Evolutionary conservation across 768 basidiomycete species (phyloP).

Genomic region (Suillus discolor): DNA sequence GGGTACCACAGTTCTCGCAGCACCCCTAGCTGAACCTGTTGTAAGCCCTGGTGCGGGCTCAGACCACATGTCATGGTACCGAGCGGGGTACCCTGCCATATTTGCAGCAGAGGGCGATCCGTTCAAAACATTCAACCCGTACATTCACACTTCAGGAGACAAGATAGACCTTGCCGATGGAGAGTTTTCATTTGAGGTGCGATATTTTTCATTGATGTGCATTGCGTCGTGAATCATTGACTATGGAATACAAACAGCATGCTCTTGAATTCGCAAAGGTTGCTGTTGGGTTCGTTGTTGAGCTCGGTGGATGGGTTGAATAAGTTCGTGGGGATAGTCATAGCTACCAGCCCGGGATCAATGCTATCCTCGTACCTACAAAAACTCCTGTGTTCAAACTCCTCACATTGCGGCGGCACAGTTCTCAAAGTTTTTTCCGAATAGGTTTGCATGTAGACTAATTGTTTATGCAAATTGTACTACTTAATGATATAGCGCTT

Average conservation of each 20-base stretch:
- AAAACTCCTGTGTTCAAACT: not conserved
- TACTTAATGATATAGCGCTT: no score
- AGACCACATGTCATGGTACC: constrained; percentile 51
- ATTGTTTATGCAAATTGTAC: no score
- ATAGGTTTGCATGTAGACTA: no score
- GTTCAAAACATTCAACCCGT: constrained; percentile 43
- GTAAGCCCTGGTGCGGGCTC: constrained; percentile 44
- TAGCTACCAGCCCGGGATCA: not conserved
- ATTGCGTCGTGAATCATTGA: not conserved
- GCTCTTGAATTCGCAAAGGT: constrained; percentile 64
- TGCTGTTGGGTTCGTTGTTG: constrained; percentile 58
- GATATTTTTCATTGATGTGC: not conserved
- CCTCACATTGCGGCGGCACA: not conserved
- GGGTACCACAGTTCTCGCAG: not conserved
- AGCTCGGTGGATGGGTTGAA: constrained; percentile 37
- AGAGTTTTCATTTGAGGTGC: constrained; percentile 47
- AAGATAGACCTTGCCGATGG: constrained; percentile 25
- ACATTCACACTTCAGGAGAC: constrained; percentile 38
- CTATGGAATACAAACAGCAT: constrained; percentile 47
- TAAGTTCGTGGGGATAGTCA: constrained; percentile 3
- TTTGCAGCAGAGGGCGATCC: constrained; percentile 49
- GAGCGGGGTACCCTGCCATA: constrained; percentile 41
- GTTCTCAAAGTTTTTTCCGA: no score
- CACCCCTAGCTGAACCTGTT: not conserved
- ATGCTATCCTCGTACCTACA: not conserved